Conservation (phyloP, 1,284 basidiomycete genomes). For the Rhodotorula sp. region DNA sequence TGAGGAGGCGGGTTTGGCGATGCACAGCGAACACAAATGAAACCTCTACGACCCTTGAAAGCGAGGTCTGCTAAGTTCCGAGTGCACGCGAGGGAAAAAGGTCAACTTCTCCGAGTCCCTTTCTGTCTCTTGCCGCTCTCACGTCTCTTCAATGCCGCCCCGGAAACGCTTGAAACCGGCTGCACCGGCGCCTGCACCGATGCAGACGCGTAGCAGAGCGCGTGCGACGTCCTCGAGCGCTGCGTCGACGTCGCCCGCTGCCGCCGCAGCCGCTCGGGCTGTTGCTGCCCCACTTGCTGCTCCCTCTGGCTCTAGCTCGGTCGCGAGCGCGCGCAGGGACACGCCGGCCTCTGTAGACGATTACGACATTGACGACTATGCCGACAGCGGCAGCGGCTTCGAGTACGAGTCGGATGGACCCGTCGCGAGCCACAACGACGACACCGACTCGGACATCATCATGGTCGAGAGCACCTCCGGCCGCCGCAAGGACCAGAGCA, state of each 20-base stretch:
- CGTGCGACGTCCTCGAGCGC: neutral
- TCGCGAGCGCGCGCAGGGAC: neutral
- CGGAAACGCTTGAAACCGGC: neutral
- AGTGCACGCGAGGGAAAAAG: neutral
- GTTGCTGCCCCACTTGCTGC: too few relatives aligned
- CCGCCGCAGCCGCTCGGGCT: neutral
- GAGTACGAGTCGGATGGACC: neutral
- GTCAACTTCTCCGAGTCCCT: neutral
- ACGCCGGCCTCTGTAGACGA: neutral
- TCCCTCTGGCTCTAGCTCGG: neutral
- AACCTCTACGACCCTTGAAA: too few relatives aligned
- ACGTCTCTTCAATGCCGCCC: neutral
- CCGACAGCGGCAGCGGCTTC: neutral
- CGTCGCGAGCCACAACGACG: neutral
- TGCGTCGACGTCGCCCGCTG: neutral
- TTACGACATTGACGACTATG: neutral
- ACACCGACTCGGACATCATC: conserved; percentile 9
- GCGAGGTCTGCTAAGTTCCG: too few relatives aligned
- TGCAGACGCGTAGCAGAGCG: neutral
- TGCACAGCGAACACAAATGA: too few relatives aligned
- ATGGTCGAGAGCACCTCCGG: neutral
- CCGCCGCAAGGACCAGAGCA: neutral
- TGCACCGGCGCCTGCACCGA: neutral
- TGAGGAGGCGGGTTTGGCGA: too few relatives aligned
- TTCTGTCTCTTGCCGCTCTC: neutral